These are phyloP conservation scores for Paramecium octaurelia DNA, from an alignment of 73 alveolate species.

Conservation along the genomic window DNA sequence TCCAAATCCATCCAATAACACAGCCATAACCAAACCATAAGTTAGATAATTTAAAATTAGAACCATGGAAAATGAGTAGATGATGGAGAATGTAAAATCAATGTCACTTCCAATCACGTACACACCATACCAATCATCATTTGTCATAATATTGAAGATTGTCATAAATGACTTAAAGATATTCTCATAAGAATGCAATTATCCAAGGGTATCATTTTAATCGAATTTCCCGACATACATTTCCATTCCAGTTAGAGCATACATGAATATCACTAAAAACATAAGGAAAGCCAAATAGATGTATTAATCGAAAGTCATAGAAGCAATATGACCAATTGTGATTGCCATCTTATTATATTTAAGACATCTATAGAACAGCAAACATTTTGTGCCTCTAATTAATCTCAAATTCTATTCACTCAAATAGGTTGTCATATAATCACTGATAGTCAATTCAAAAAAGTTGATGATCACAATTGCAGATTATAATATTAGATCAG, in stretches of 20 bases:
- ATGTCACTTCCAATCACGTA: not conserved
- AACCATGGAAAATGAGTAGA: not conserved
- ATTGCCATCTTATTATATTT: constrained; percentile 28
- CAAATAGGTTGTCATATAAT: not conserved
- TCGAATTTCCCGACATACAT: not conserved
- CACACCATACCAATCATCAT: constrained; percentile 52
- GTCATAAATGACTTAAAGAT: constrained; percentile 11
- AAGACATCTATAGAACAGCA: not conserved
- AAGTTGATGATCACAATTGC: not conserved
- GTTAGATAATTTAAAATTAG: not conserved
- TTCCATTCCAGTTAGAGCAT: constrained; percentile 37
- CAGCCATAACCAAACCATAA: constrained; percentile 44
- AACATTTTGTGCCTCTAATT: not conserved
- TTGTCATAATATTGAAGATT: constrained; percentile 19
- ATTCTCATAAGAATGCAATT: constrained; percentile 37
- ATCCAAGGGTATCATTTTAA: not conserved
- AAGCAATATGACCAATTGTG: constrained; percentile 16
- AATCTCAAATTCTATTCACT: not conserved
- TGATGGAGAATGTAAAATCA: not conserved
- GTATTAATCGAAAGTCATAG: not conserved
- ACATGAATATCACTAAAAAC: not conserved
- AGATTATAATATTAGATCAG: not conserved
- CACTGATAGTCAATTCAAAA: constrained; percentile 9
- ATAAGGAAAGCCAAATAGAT: not conserved
- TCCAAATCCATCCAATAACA: constrained; percentile 23